Evolutionary conservation across 2,329 filamentous ascomycete species (phyloP).

Genomic region (Colletotrichum sojae): DNA sequence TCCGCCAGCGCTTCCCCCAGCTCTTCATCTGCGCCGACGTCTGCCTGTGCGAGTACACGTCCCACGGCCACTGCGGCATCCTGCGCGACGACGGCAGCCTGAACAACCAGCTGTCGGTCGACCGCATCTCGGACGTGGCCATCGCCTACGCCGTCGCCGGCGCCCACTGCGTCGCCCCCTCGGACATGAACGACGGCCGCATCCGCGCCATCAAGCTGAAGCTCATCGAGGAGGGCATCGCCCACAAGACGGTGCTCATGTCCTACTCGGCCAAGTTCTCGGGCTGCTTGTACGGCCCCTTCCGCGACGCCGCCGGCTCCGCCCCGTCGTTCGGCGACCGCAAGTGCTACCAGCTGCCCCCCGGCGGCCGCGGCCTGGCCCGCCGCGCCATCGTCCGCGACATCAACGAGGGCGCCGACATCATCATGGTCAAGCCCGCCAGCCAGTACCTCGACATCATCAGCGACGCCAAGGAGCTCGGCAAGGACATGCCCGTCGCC

Average conservation of each 20-base stretch:
- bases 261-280: slow-evolving; percentile 99
- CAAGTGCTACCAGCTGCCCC: slow-evolving; percentile 96
- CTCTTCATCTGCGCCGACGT: slow-evolving; percentile 95
- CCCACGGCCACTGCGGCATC: slow-evolving; percentile 97
- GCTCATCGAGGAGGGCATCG: slow-evolving; percentile 93
- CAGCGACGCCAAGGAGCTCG: slow-evolving; percentile 94
- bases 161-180: slow-evolving; percentile 96
- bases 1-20: slow-evolving; percentile 88
- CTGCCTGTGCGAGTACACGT: slow-evolving; percentile 98
- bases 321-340: slow-evolving; percentile 93
- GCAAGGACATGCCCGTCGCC: slow-evolving; percentile 90
- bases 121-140: slow-evolving; percentile 97
- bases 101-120: slow-evolving; percentile 94
- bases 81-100: slow-evolving; percentile 91
- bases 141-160: slow-evolving; percentile 95
- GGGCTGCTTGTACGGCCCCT: slow-evolving; percentile 95
- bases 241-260: slow-evolving; percentile 94
- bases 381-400: slow-evolving; percentile 91
- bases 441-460: slow-evolving; percentile 98
- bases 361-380: slow-evolving; percentile 91
- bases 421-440: slow-evolving; percentile 99
- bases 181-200: slow-evolving; percentile 98
- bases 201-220: slow-evolving; percentile 98
- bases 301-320: slow-evolving; percentile 95
- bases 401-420: slow-evolving; percentile 93